A percentile compares a stretch with the other conserved stretches of the same genome.
Conservation (phyloP, 2,329 filamentous ascomycete genomes). For the Thermothelomyces thermophilus region DNA sequence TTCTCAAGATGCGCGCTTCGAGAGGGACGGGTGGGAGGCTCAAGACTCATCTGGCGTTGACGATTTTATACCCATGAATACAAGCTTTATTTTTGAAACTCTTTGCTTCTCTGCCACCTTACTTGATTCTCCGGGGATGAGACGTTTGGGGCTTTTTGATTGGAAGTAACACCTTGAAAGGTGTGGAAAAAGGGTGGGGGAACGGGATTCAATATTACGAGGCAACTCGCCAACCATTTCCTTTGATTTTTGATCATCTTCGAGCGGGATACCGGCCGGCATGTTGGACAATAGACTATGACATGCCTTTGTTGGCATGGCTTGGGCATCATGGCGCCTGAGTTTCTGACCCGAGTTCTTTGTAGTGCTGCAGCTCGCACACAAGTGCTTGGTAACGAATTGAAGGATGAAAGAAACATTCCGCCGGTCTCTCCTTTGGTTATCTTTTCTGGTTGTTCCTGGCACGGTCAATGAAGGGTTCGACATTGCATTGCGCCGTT, state of each 20-base stretch:
- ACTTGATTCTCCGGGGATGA: slow-evolving; percentile 22
- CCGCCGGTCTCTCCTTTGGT: not conserved
- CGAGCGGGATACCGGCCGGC: slow-evolving; percentile 21
- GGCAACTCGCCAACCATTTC: slow-evolving; percentile 4
- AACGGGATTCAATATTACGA: slow-evolving; percentile 14
- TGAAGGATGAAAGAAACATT: slow-evolving; percentile 6
- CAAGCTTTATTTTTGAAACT: slow-evolving; percentile 10
- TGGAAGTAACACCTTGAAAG: not conserved
- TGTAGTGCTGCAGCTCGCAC: slow-evolving; percentile 1
- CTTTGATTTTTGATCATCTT: too few relatives aligned
- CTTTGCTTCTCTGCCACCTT: slow-evolving; percentile 14
- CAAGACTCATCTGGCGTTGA: slow-evolving; percentile 4
- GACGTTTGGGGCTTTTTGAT: slow-evolving; percentile 24
- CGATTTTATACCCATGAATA: slow-evolving; percentile 6
- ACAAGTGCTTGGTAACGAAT: slow-evolving; percentile 13
- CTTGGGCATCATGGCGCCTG: slow-evolving; percentile 7
- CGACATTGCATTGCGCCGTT: too few relatives aligned
- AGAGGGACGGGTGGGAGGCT: not conserved
- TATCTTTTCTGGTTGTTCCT: too few relatives aligned
- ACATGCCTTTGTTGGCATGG: not conserved
- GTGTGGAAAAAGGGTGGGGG: not conserved
- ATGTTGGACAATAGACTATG: slow-evolving; percentile 18
- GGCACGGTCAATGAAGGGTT: too few relatives aligned
- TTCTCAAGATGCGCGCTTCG: not conserved
- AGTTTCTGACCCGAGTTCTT: slow-evolving; percentile 6